Percentiles rank a stretch among this genome's conserved stretches.
These are phyloP conservation scores for Parascedosporium putredinis DNA, from an alignment of 2,329 filamentous ascomycete species.

Conservation along the genomic window DNA sequence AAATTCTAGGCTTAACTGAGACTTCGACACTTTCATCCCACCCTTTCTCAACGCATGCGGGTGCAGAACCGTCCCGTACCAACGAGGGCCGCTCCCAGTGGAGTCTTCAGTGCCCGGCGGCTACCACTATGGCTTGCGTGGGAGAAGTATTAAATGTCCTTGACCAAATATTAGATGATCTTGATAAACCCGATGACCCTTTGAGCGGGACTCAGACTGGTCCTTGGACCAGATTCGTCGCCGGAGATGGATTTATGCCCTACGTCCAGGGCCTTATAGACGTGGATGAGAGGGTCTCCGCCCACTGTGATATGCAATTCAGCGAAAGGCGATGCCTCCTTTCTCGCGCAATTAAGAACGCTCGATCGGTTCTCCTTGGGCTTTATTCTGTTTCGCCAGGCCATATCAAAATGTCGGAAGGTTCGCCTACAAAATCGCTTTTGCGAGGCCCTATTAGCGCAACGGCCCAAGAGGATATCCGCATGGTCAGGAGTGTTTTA, in stretches of 20 bases:
- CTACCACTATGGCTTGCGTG: background rate
- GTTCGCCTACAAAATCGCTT: background rate
- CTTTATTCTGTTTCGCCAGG: background rate
- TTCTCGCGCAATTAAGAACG: slow-evolving; percentile 1
- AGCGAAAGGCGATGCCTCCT: slow-evolving; percentile 1
- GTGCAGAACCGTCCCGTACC: too few species aligned
- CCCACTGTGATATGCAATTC: background rate
- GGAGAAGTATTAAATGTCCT: background rate
- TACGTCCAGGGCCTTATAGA: background rate
- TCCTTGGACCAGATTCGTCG: background rate
- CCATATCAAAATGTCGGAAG: background rate
- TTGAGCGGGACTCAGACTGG: background rate
- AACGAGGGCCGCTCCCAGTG: too few species aligned
- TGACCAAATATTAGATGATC: background rate
- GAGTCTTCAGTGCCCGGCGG: too few species aligned
- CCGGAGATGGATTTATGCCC: background rate
- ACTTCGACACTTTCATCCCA: too few species aligned
- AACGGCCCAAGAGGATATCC: background rate
- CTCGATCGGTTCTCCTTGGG: background rate
- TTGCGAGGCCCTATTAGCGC: background rate
- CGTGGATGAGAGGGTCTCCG: background rate
- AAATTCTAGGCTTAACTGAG: too few species aligned
- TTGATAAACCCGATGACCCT: background rate
- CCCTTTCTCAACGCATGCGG: too few species aligned
- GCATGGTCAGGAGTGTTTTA: background rate